phyloP scores from a whole-genome alignment of 441 rosid species.

The Adansonia grandidieri region DNA sequence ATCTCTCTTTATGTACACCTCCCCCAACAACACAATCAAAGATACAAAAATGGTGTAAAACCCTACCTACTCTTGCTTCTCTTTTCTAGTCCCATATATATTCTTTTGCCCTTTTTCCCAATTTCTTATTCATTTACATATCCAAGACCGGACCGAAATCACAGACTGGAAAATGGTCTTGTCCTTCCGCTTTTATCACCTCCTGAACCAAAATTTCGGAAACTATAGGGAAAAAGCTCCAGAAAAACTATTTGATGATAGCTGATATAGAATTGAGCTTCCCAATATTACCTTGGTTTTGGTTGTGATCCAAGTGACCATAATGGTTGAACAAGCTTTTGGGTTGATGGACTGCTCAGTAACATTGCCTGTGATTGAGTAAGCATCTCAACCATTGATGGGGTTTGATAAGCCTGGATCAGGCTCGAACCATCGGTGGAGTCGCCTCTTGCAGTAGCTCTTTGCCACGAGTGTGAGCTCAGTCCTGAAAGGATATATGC shows the following conservation, averaged over 20 bases:
- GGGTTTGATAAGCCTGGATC: constrained; percentile 85
- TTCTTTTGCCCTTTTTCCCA: constrained; percentile 37
- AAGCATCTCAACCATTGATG: constrained; percentile 94
- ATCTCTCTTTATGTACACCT: constrained; percentile 47
- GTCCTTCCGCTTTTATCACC: constrained; percentile 27
- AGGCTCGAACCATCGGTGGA: constrained; percentile 84
- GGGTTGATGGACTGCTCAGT: constrained; percentile 67
- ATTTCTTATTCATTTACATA: constrained; percentile 58
- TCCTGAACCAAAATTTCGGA: constrained; percentile 33
- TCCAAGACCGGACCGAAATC: not conserved
- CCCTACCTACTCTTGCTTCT: constrained; percentile 38
- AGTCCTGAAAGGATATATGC: constrained; percentile 97
- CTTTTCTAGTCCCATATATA: constrained; percentile 35
- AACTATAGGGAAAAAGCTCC: constrained; percentile 27
- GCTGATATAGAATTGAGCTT: not conserved
- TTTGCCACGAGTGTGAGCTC: constrained; percentile 99
- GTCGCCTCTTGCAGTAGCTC: constrained; percentile 97
- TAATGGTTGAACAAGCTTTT: constrained; percentile 65
- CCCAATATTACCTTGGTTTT: constrained; percentile 63
- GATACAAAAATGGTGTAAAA: constrained; percentile 22
- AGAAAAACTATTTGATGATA: constrained; percentile 9
- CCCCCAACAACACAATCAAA: constrained; percentile 40
- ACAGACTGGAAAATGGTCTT: not conserved
- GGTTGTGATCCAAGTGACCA: constrained; percentile 64
- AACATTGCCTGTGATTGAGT: constrained; percentile 73